Evolutionary conservation across 345 rosid genomes (phyloP), one percentile per base, ranked within the genome.

Genomic region (Eucalyptus rudis): DNA sequence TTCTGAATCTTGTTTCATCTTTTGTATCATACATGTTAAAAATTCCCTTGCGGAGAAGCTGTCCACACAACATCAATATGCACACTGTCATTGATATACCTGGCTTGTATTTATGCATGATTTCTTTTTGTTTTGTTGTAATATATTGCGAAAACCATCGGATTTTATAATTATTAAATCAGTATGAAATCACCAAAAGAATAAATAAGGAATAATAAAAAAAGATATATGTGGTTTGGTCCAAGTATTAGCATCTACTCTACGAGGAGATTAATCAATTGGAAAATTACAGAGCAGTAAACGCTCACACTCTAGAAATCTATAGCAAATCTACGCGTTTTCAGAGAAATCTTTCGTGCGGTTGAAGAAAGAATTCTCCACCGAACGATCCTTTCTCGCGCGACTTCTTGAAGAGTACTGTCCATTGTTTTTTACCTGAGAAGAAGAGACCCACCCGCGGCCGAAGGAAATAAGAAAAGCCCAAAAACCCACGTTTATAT

Each of bases 151-250:
- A 58, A 58, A 58, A 58, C n/a, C 3, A 58, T 43, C 89, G 11
- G 98, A 96, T 49, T 95, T 95, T 88, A 94, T 97, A 52, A 19
- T 19, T 52, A 19, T 52, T 52, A 52, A 6, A 58, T 58, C 29
- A 58, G 5, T 24, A 1, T 24, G 64, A 58, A 58, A 58, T 58
- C n/a, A 10, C 1, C 56, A 52, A 52, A 52, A 52, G 6, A 58
- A 58, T 22, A 4, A 22, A 58, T 3, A 25, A 52, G 56, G 56
- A 52, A 52, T 52, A 58, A 58, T 58, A 10, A 24, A 19, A 4
- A 52, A 19, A 59, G 66, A 59, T 3, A 52, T 7, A 59, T 59
- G 13, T 13, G 29, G 7, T 52, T 52, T 19, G 10, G 25, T 52
- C 58, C 58, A 52, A 52, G 58, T 19, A 52, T 0, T 19, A 52